Evolutionary conservation across 75 land plant genomes (phyloP).

Genomic region (Cunninghamia lanceolata): DNA sequence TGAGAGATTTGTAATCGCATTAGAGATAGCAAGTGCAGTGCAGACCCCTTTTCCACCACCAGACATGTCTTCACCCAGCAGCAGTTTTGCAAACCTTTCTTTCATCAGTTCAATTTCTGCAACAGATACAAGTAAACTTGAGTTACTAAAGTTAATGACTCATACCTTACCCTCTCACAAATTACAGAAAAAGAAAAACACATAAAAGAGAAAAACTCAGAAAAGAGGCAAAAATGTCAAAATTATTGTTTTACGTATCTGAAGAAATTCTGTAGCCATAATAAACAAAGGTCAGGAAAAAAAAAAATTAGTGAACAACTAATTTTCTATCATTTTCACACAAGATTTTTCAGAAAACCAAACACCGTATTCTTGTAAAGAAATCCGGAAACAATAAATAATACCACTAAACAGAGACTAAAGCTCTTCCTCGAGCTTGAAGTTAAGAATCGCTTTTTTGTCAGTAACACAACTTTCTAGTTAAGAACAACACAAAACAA

Average conservation of each 20-base stretch:
- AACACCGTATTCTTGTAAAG: background rate
- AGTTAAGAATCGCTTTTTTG: background rate
- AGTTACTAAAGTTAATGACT: background rate
- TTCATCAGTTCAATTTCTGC: conserved; percentile 93
- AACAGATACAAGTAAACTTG: background rate
- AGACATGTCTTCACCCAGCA: conserved; percentile 96
- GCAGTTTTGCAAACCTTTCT: conserved; percentile 83
- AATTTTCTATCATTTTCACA: background rate
- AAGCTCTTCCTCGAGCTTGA: background rate
- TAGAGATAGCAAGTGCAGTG: conserved; percentile 77
- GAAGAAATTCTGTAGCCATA: background rate
- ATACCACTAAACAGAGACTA: background rate
- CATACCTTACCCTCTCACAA: background rate
- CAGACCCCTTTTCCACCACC: conserved; percentile 90
- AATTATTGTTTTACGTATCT: background rate
- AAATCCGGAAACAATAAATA: background rate
- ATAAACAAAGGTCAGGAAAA: background rate
- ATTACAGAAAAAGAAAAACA: background rate
- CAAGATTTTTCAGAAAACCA: background rate
- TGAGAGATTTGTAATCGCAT: conserved; percentile 84
- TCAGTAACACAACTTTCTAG: background rate
- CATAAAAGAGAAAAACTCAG: background rate
- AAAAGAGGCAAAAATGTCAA: background rate
- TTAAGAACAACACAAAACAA: background rate
- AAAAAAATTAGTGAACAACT: background rate